Percentiles rank a stretch among this genome's conserved stretches.
Evolutionary conservation across 768 basidiomycete genomes (phyloP).

Genomic region (Macrocybe gigantea): DNA sequence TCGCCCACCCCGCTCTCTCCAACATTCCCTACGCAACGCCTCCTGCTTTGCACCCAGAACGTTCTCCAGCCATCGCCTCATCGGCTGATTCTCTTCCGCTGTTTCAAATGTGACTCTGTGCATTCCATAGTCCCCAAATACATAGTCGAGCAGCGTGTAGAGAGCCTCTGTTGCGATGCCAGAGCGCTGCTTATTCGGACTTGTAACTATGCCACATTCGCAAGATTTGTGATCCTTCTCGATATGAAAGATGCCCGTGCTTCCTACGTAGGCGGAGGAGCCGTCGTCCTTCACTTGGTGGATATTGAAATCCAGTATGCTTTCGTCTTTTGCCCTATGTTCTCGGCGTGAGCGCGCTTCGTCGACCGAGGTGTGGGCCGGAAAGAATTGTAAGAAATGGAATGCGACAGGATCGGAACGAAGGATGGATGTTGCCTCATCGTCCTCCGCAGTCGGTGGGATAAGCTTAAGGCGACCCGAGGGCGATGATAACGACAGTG

Average conservation of each 20-base stretch:
- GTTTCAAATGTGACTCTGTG: conserved; percentile 40
- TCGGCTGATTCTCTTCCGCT: conserved; percentile 31
- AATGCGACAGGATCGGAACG: conserved; percentile 33
- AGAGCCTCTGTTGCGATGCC: conserved; percentile 40
- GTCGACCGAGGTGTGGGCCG: conserved; percentile 26
- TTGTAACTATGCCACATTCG: conserved; percentile 35
- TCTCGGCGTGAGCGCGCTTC: conserved; percentile 30
- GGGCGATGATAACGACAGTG: conserved; percentile 22
- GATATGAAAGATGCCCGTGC: conserved; percentile 31
- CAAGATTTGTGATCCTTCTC: conserved; percentile 28
- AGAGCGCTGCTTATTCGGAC: conserved; percentile 27
- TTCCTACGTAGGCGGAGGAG: conserved; percentile 25
- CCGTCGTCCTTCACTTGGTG: conserved; percentile 22
- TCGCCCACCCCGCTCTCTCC: conserved; percentile 28
- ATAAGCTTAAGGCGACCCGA: conserved; percentile 28
- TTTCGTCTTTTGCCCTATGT: conserved; percentile 23
- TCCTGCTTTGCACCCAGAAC: conserved; percentile 33
- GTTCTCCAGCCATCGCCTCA: conserved; percentile 42
- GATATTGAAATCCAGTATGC: conserved; percentile 31
- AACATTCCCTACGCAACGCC: conserved; percentile 30
- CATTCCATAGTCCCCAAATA: conserved; percentile 35
- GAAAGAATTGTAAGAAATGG: conserved; percentile 32
- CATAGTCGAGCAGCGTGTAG: conserved; percentile 30
- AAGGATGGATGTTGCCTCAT: conserved; percentile 26
- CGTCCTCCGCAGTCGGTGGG: conserved; percentile 27